Conservation (phyloP, 2,329 filamentous ascomycete species). For the Ophiostoma ulmi region DNA sequence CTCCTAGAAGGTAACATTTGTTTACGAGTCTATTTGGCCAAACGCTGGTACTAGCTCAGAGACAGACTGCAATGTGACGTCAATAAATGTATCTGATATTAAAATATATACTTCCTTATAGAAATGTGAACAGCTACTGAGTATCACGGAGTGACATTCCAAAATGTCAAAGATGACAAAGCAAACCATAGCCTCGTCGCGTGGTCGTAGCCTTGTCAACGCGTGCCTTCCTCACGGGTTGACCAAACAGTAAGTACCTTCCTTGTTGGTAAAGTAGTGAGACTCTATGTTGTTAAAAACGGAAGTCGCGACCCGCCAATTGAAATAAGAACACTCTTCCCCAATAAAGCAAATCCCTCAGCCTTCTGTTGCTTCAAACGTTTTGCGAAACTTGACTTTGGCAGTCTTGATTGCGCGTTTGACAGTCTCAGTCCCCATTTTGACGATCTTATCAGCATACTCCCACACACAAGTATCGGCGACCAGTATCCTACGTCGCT, state of each 20-base stretch:
- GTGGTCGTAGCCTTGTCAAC: slow-evolving; percentile 4
- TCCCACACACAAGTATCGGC: not conserved
- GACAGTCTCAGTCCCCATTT: not conserved
- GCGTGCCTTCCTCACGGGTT: not conserved
- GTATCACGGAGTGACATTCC: not conserved
- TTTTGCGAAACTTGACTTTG: too few relatives aligned
- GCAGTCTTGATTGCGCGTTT: too few relatives aligned
- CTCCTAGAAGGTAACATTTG: too few relatives aligned
- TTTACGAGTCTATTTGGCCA: too few relatives aligned
- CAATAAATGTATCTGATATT: not conserved
- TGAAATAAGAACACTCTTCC: not conserved
- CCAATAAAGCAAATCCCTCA: not conserved
- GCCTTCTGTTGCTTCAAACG: not conserved
- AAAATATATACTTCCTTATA: not conserved
- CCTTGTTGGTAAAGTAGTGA: not conserved
- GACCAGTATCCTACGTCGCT: not conserved
- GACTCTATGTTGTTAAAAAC: not conserved
- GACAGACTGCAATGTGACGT: not conserved
- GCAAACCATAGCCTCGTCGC: not conserved
- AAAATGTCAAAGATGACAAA: not conserved
- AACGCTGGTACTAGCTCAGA: too few relatives aligned
- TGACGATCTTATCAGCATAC: not conserved
- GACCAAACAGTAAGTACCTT: not conserved
- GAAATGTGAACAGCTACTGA: not conserved
- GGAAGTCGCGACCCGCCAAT: not conserved